Evolutionary conservation across 139 green algal species (phyloP).

Genomic region (Coelastrella sp.): DNA sequence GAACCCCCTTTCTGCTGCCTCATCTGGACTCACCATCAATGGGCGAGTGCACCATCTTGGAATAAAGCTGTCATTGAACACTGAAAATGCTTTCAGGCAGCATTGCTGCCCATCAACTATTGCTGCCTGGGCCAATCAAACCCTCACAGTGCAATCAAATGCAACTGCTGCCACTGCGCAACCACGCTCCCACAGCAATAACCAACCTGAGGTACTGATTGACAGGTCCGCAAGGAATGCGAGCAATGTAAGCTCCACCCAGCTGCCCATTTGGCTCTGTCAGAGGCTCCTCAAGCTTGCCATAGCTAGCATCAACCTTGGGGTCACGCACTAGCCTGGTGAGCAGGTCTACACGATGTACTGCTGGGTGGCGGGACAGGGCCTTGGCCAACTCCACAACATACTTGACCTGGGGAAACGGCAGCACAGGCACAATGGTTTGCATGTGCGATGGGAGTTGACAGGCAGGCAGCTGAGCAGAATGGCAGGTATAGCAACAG

Average conservation of each 20-base stretch:
- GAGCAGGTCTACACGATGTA: slow-evolving; percentile 95
- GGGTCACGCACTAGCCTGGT: slow-evolving; percentile 87
- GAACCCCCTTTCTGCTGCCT: too few relatives aligned
- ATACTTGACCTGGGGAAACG: slow-evolving; percentile 89
- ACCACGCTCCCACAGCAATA: not conserved
- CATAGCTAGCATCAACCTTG: slow-evolving; percentile 82
- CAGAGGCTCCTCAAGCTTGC: slow-evolving; percentile 83
- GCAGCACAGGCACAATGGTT: not conserved
- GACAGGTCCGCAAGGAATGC: slow-evolving; percentile 83
- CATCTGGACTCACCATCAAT: too few relatives aligned
- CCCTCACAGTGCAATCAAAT: not conserved
- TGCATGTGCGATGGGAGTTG: not conserved
- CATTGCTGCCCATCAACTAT: too few relatives aligned
- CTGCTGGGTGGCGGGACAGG: slow-evolving; percentile 86
- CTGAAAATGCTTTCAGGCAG: too few relatives aligned
- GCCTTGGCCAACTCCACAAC: slow-evolving; percentile 95
- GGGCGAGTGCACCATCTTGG: too few relatives aligned
- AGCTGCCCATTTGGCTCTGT: slow-evolving; percentile 57
- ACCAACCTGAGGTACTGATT: slow-evolving; percentile 80
- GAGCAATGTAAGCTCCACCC: slow-evolving; percentile 92
- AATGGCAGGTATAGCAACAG: not conserved
- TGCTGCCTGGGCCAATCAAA: too few relatives aligned
- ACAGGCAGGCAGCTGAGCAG: not conserved
- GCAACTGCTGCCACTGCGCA: not conserved
- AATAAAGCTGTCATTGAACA: too few relatives aligned